phyloP scores from a whole-genome alignment of 306 rosid genomes.

The Phaseolus lunatus region DNA sequence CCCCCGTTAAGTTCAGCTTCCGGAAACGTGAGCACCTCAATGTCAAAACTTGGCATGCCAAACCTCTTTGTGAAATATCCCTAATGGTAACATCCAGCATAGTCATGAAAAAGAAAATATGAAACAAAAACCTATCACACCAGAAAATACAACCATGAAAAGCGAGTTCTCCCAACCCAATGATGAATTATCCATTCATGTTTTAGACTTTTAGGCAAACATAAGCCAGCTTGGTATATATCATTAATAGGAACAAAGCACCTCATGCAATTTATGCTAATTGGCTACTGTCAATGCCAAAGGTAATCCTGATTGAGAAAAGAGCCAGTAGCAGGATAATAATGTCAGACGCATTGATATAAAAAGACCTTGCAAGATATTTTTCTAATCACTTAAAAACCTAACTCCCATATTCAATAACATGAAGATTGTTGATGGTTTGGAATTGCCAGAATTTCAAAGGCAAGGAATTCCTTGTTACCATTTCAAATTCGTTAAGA shows the following conservation, averaged over 20 bases:
- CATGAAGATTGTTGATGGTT: constrained; percentile 34
- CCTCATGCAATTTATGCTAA: constrained; percentile 22
- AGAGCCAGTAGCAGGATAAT: constrained; percentile 8
- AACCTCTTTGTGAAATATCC: constrained; percentile 75
- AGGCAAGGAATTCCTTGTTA: constrained; percentile 26
- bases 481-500: constrained; percentile 33
- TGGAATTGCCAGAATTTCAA: constrained; percentile 20
- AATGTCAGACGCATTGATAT: constrained; percentile 12
- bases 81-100: constrained; percentile 53
- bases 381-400: constrained; percentile 25
- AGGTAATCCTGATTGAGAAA: constrained; percentile 24
- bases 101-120: constrained; percentile 32
- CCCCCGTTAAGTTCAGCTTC: constrained; percentile 76
- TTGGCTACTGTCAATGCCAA: constrained; percentile 9
- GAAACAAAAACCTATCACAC: constrained; percentile 26
- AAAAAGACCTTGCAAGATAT: not conserved
- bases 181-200: constrained; percentile 34
- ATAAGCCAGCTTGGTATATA: constrained; percentile 32
- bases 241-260: constrained; percentile 32
- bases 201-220: constrained; percentile 30
- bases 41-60: constrained; percentile 75
- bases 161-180: constrained; percentile 43
- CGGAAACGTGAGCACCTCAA: constrained; percentile 70
- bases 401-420: constrained; percentile 24
- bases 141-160: constrained; percentile 31